phyloP scores from a whole-genome alignment of 345 rosid species.

The Brassica napus region DNA sequence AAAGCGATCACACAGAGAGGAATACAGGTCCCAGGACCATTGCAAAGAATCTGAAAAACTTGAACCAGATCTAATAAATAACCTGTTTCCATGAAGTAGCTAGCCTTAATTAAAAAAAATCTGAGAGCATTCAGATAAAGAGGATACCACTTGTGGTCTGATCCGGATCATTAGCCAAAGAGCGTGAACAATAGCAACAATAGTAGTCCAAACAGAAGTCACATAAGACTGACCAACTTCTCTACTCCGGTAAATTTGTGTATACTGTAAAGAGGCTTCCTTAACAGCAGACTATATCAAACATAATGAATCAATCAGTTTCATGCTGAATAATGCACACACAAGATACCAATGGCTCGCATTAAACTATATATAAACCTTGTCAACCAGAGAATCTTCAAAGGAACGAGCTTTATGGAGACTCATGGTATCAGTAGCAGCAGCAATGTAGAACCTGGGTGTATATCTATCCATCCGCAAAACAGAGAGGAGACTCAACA shows the following conservation, averaged over 20 bases:
- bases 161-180: conserved; percentile 72
- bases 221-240: conserved; percentile 95
- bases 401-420: conserved; percentile 77
- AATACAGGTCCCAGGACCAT: conserved; percentile 95
- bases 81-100: not conserved
- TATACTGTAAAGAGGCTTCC: conserved; percentile 45
- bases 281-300: conserved; percentile 42
- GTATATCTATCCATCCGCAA: conserved; percentile 58
- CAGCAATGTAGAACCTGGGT: conserved; percentile 83
- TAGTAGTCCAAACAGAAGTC: conserved; percentile 60
- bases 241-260: conserved; percentile 86
- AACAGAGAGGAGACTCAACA: conserved; percentile 71
- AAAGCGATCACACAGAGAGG: conserved; percentile 81
- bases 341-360: too few species aligned
- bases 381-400: conserved; percentile 55
- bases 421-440: conserved; percentile 93
- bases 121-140: conserved; percentile 2
- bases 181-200: conserved; percentile 48
- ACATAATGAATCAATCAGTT: not conserved
- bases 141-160: conserved; percentile 88
- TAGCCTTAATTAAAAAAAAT: not conserved
- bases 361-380: conserved; percentile 37
- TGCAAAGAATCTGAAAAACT: conserved; percentile 69
- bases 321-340: too few species aligned
- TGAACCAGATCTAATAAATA: not conserved